Percentiles rank a stretch among this genome's conserved stretches.
These are phyloP conservation scores for rapeseed (Brassica napus) DNA, from an alignment of 345 rosid species.

Conservation along the genomic window DNA sequence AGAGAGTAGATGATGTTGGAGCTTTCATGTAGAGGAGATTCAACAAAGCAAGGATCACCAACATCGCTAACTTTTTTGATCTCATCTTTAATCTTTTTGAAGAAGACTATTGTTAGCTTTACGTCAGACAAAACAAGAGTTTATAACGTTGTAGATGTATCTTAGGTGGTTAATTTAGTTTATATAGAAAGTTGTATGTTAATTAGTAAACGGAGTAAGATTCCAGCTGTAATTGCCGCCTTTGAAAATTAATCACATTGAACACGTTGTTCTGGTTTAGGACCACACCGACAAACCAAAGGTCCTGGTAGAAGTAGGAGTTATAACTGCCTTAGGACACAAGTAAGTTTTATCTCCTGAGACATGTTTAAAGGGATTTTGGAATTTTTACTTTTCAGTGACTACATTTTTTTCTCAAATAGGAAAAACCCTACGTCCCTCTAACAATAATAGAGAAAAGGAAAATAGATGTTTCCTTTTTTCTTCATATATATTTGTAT, in stretches of 20 bases:
- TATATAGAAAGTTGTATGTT: background rate
- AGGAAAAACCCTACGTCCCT: background rate
- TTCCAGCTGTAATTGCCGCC: background rate
- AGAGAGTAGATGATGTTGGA: constrained; percentile 1
- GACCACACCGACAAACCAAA: too few species aligned
- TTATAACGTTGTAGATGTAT: background rate
- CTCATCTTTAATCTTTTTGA: constrained; percentile 12
- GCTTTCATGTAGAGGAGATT: constrained; percentile 20
- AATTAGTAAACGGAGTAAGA: background rate
- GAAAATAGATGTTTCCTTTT: background rate
- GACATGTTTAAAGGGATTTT: background rate
- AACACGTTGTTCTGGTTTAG: background rate
- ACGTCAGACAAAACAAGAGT: background rate
- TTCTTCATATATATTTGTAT: background rate
- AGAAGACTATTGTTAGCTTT: background rate
- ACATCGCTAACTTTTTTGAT: constrained; percentile 17
- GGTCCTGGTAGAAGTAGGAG: background rate
- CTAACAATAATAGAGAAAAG: background rate
- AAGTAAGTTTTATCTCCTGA: background rate
- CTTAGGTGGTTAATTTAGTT: background rate
- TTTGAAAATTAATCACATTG: background rate
- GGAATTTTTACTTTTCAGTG: background rate
- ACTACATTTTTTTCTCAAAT: background rate
- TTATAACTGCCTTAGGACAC: background rate
- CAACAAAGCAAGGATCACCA: constrained; percentile 12